These are phyloP conservation scores for Penicillium paxilli DNA, from an alignment of 495 filamentous ascomycete genomes.

Conservation along the genomic window DNA sequence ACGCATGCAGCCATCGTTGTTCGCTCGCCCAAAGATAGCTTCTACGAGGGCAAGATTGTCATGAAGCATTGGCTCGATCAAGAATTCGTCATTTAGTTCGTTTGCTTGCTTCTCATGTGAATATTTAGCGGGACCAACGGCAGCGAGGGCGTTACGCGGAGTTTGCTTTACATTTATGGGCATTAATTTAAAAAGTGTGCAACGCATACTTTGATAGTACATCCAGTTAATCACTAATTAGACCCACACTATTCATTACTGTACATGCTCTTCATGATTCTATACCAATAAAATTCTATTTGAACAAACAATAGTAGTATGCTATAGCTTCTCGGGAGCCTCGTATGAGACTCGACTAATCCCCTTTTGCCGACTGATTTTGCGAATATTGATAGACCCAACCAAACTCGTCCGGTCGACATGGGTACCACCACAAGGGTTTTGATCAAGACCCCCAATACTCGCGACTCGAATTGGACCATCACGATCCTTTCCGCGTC, in stretches of 20 bases:
- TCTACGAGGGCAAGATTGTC: conserved; percentile 76
- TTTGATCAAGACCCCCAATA: conserved; percentile 58
- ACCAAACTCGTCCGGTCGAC: conserved; percentile 51
- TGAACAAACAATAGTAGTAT: background rate
- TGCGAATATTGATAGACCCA: conserved; percentile 57
- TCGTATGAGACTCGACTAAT: conserved; percentile 56
- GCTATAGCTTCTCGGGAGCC: conserved; percentile 21
- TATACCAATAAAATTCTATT: no score
- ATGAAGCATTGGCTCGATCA: conserved; percentile 78
- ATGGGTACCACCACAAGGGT: conserved; percentile 68
- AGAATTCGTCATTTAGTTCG: conserved; percentile 63
- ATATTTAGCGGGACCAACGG: background rate
- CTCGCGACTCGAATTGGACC: conserved; percentile 44
- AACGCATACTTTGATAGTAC: background rate
- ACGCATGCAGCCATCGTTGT: conserved; percentile 91
- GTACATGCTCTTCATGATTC: no score
- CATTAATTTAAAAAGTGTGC: background rate
- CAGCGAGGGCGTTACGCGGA: background rate
- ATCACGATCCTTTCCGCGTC: conserved; percentile 42
- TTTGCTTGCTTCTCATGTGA: background rate
- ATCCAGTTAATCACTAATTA: background rate
- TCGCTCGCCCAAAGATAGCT: conserved; percentile 59
- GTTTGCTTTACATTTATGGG: background rate
- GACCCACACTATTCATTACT: background rate
- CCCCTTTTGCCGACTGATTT: conserved; percentile 60